Evolutionary conservation across 108 stramenopile species (phyloP), one percentile per base, ranked within the genome.

Genomic region (Skeletonema menzelii): DNA sequence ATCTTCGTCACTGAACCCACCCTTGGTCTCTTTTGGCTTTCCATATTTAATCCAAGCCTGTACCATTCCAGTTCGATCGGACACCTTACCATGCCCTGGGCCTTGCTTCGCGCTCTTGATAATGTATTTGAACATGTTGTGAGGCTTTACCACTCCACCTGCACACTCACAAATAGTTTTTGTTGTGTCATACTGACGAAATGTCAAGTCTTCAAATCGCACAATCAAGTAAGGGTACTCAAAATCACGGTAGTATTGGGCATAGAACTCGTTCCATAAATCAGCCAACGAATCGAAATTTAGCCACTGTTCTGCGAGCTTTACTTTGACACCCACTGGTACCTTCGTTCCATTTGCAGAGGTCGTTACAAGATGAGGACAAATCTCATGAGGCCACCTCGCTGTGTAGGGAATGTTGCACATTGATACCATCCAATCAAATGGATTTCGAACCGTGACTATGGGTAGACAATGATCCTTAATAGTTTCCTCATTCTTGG

Each of bases 131-230:
- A 90, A 90, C 11, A 63, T 59, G 8, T 40, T 38, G 14, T 73
- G 32, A 7, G 42, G 31, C 22, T 73, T 64, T 11, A 80, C 53
- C 26, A 27, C 32, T 2, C 86, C 91, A 2, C 93, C 93, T 19
- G 82, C 85, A 72, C 93, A 94, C 28, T 80, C 73, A 64, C 89
- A 91, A 27, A 91, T 67, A 24, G 69, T 49, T 57, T 66, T 56
- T 40, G 86, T 86, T 15, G 90, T 86, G 38, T 83, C 46, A 26
- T 76, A 63, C 15, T 88, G 84, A 73, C 87, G 80, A 73, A 91
- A 88, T 10, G 88, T 70, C 40, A 91, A 75, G 71, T 94, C 93
- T 70, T 94, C 92, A 63, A 91, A 89, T 35, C 92, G 86, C 17
- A 93, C 73, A 53, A 91, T 84, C 5, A 91, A 57, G 10, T 66